Percentiles rank a stretch among this genome's conserved stretches.
Evolutionary conservation across 78 protist species (phyloP).

Genomic region (Anaeramoeba flamelloides): DNA sequence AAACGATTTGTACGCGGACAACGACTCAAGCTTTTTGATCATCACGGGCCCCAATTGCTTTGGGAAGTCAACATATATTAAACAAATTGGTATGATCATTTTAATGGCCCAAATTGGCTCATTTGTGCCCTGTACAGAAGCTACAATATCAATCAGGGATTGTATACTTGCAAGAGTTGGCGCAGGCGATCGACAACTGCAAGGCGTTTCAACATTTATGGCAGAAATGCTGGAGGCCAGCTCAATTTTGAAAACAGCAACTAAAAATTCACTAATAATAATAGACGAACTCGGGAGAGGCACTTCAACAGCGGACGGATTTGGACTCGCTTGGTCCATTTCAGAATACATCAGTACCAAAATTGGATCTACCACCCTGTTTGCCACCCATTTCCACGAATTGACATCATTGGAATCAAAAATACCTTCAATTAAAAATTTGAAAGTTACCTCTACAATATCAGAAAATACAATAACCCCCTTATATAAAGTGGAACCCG

Average conservation of each 20-base stretch:
- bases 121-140: not conserved
- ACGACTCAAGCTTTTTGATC: not conserved
- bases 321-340: not conserved
- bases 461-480: no score
- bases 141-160: not conserved
- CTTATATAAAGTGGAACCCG: no score
- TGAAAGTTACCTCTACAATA: no score
- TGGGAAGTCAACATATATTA: not conserved
- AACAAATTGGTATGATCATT: not conserved
- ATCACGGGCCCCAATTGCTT: not conserved
- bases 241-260: not conserved
- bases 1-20: not conserved
- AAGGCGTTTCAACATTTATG: not conserved
- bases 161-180: not conserved
- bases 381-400: not conserved
- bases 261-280: not conserved
- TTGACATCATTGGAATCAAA: not conserved
- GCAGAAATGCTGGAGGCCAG: not conserved
- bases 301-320: not conserved
- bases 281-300: not conserved
- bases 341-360: not conserved
- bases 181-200: not conserved
- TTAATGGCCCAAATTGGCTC: not conserved
- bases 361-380: not conserved
- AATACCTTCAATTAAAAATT: no score